A percentile compares a stretch with the other conserved stretches of the same genome.
These are phyloP conservation scores for Aspergillus pseudonomiae DNA, from an alignment of 2,329 filamentous ascomycete genomes.

Conservation along the genomic window DNA sequence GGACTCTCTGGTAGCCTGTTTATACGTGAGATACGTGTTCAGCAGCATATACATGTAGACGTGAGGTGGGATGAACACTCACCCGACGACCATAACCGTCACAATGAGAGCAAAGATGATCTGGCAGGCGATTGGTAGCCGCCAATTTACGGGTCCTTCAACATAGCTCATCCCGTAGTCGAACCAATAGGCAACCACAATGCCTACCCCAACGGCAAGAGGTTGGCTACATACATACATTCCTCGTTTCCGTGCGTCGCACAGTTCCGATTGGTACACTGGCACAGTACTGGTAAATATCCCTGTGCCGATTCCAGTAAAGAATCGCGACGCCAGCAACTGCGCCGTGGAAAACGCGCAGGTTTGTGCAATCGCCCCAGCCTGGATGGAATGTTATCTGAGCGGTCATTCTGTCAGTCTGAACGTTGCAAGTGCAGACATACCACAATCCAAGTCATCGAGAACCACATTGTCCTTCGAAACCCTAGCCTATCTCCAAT, in stretches of 20 bases:
- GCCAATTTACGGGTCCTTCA: conserved; percentile 49
- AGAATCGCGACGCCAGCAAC: conserved; percentile 48
- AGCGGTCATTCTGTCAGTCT: not conserved
- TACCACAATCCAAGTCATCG: conserved; percentile 37
- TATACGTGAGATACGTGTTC: not conserved
- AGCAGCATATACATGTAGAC: not conserved
- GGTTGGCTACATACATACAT: conserved; percentile 47
- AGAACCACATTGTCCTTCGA: conserved; percentile 38
- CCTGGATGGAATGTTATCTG: conserved; percentile 19
- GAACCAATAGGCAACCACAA: conserved; percentile 39
- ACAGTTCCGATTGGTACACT: conserved; percentile 51
- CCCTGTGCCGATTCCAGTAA: conserved; percentile 56
- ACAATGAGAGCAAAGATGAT: conserved; percentile 48
- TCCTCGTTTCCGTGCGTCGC: conserved; percentile 46
- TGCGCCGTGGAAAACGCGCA: conserved; percentile 35
- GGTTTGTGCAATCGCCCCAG: conserved; percentile 43
- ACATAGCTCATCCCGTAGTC: conserved; percentile 41
- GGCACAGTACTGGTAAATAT: conserved; percentile 44
- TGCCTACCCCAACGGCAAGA: conserved; percentile 43
- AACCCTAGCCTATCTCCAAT: conserved; percentile 36
- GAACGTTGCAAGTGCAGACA: conserved; percentile 9
- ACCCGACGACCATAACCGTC: conserved; percentile 40
- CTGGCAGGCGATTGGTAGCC: conserved; percentile 52
- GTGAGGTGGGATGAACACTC: conserved; percentile 7
- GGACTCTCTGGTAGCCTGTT: conserved; percentile 43